Evolutionary conservation across 257 asterid genomes (phyloP), one percentile per base, ranked within the genome.

Genomic region (Coffea eugenioides): DNA sequence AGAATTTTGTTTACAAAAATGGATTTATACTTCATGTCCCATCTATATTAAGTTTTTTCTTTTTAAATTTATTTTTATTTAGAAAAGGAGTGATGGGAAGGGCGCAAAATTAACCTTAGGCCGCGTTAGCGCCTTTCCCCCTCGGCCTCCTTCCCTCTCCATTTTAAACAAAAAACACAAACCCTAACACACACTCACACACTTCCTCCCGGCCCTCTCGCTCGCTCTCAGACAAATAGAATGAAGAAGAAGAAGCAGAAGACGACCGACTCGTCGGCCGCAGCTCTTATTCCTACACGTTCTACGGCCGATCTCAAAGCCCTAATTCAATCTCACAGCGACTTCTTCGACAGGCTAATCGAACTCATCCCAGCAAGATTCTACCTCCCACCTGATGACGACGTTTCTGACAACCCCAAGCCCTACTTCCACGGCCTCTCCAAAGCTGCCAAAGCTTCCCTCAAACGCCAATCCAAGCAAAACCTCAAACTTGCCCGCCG

Each of bases 351-450:
- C 78, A 90, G 82, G 57, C 80, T 95, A 49, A 64, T 93, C 6
- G 91, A 92, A 66, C 83, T 92, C 31, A 89, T 95, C 43, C 99
- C 99, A n/a, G 83, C 96, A 45, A 86, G 83, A 82, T 93, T 93
- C 90, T 93, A 92, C 86, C 89, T 90, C 10, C 67, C 96, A n/a
- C 68, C 91, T 11, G 82, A 80, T 82, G 96, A 92, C 65, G 97
- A 90, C 54, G 85, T 81, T 8, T 74, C 83, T 20, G 64, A 74
- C 75, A 94, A 93, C 6, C 88, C 96, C 21, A 94, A 88, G 76
- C 91, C 97, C 52, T 95, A 93, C 90, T 88, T 80, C 82, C 92
- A 86, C 80, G 97, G 98, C 39, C 96, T 95, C 25, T 88, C 93
- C 69, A 95, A 89, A 84, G 88, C 93, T 68, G 93, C 91, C 72